Base-by-base conservation (phyloP, 208 protist species). In the Crithidia bombi region DNA sequence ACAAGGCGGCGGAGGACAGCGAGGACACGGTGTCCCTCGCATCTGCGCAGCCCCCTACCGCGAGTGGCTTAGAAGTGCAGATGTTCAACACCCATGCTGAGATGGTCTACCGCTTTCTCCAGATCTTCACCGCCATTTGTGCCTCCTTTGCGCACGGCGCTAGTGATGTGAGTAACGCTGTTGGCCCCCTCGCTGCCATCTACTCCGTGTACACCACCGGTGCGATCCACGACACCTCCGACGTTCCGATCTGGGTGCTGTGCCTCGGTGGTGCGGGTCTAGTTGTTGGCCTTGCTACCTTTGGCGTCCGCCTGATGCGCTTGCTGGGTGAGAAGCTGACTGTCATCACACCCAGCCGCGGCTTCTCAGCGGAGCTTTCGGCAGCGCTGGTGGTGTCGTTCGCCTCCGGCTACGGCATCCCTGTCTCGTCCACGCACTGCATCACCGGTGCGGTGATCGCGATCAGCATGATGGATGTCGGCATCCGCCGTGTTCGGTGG, bases 341-440 rank as follows among this genome's bases (percentile, higher is more conserved):
- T 38, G 75, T 84, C 26, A 89, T 95, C 65, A 95, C 92, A 3
- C 83, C 87, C 19, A 87, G 82, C 65, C 81, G 82, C 32, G 82
- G 82, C 19, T 92, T 87, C 81, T 86, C 81, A n/a, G 87, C 86
- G 21, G 85, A 95, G 70, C 81, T 95, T 14, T 81, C 87, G 19
- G 78, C 85, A 12, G 90, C 90, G 12, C 51, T 92, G 0, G 84
- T 91, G 26, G 81, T 97, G 6, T 89, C 93, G 36, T 80, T 95
- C 52, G 86, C 89, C 30, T 95, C 89, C 21, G 78, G 65, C 59
- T 87, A 86, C 55, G 85, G 84, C 49, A 80, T 96, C 47, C 91
- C 92, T 36, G 86, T 98, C 33, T 93, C 85, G 3, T 96, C 91
- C 17, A 98, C 95, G 11, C 92, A 98, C 77, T 92, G 87, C 69